Evolutionary conservation across 1,139 yeast species (phyloP), one percentile per base, ranked within the genome.

Genomic region (Sugiyamaella castrensis): DNA sequence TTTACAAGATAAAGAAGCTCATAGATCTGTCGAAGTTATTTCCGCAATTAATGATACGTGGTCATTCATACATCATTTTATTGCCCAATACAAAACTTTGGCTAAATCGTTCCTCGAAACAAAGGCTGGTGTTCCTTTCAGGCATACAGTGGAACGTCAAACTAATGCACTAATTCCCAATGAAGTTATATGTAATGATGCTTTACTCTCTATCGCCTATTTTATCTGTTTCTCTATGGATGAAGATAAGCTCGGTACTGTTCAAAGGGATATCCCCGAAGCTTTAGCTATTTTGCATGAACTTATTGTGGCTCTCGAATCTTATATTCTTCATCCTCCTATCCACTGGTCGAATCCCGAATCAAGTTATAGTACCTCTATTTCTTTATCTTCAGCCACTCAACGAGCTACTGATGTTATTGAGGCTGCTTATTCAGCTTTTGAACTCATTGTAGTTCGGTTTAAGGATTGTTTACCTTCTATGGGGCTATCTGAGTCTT

Each of bases 211-310:
- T 0, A 52, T 68, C 16, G 50, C 63, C n/a, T 47, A 53, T 11
- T 53, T 68, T 10, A 62, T 67, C 2, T 53, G 53, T 40, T 57
- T 56, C 40, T 67, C 71, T 2, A 50, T 61, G 19, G 58, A 57
- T 6, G 75, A 72, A 44, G 75, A 71, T 50, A 53, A 57, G 4
- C 61, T 58, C 43, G 75, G 75, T 7, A 64, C 62, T 7, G 75
- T 72, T 6, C 75, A 71, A 53, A 56, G 62, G 13, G 70, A 70
- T 27, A 65, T 72, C 32, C 67, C 71, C 3, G 55, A 57, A 8
- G 59, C 64, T 19, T 56, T 71, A 37, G 58, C 53, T 35, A 53
- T 52, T n/a, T 53, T 67, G 37, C 61, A 66, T 38, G 51, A 55
- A 37, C 53, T 67, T 1, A 53, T 66, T 31, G 44, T 52, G 8